Evolutionary conservation across 176 grass and related monocot genomes (phyloP).

Genomic region (Bothriochloa decipiens): DNA sequence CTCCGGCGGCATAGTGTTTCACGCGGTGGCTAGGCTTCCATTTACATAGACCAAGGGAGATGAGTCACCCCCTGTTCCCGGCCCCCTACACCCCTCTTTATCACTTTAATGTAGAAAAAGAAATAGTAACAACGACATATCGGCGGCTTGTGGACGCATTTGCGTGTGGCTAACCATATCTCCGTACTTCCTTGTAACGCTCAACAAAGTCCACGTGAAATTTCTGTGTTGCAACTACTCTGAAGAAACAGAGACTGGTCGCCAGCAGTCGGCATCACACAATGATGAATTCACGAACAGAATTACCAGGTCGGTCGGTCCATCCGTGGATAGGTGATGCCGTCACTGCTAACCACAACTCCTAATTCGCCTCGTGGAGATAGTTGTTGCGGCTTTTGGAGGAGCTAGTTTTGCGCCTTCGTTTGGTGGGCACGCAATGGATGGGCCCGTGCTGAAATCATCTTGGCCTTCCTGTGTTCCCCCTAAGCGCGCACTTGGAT

Average conservation of each 20-base stretch:
- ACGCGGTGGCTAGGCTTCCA: too few relatives aligned
- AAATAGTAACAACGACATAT: background rate
- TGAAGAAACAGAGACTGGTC: background rate
- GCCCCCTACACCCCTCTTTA: background rate
- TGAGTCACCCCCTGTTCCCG: too few relatives aligned
- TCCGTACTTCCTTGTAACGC: background rate
- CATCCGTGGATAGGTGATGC: background rate
- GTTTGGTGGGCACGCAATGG: background rate
- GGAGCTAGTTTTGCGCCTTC: background rate
- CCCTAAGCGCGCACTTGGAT: conserved; percentile 19
- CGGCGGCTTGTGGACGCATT: background rate
- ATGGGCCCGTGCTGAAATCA: conserved; percentile 25
- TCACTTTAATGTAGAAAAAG: background rate
- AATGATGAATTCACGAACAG: background rate
- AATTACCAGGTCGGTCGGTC: background rate
- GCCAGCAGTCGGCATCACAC: background rate
- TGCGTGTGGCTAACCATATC: background rate
- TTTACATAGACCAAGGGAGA: too few relatives aligned
- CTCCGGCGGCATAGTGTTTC: too few relatives aligned
- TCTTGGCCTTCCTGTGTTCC: background rate
- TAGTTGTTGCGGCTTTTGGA: background rate
- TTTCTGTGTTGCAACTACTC: background rate
- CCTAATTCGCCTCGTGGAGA: background rate
- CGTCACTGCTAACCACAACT: background rate
- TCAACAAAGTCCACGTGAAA: conserved; percentile 15